Percentiles rank a stretch among this genome's conserved stretches.
Evolutionary conservation across 768 basidiomycete genomes (phyloP).

Genomic region (Saitozyma podzolica): DNA sequence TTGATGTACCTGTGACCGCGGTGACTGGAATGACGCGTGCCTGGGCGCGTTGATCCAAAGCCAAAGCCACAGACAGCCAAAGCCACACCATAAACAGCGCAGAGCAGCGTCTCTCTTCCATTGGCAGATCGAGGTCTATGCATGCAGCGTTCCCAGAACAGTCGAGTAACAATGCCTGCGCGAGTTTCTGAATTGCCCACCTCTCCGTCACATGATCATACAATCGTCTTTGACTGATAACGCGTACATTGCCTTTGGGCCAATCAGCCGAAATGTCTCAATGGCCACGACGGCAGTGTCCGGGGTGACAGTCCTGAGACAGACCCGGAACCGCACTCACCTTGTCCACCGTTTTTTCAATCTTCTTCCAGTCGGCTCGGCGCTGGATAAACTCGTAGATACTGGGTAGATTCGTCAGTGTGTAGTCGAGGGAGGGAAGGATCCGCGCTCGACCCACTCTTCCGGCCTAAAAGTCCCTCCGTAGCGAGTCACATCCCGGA

Average conservation of each 20-base stretch:
- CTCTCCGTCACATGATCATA: conserved; percentile 53
- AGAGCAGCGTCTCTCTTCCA: too few species aligned
- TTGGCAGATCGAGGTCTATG: too few species aligned
- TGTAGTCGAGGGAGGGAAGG: neutral
- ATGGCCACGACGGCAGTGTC: conserved; percentile 6
- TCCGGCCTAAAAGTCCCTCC: conserved; percentile 93
- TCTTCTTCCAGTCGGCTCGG: conserved; percentile 96
- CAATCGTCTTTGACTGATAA: conserved; percentile 79
- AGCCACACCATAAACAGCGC: too few species aligned
- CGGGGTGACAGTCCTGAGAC: conserved; percentile 11
- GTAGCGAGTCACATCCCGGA: conserved; percentile 90
- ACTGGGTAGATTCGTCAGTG: conserved; percentile 58
- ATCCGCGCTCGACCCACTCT: conserved; percentile 57
- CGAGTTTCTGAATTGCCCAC: too few species aligned
- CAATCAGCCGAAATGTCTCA: conserved; percentile 6
- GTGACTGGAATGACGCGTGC: too few species aligned
- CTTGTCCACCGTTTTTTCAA: conserved; percentile 79
- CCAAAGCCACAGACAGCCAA: too few species aligned
- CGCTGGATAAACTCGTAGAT: conserved; percentile 95
- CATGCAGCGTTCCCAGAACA: too few species aligned
- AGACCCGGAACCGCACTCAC: conserved; percentile 26
- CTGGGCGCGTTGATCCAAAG: too few species aligned
- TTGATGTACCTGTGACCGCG: too few species aligned
- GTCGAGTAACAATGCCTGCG: too few species aligned
- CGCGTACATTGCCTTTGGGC: conserved; percentile 47